Conservation (phyloP, 306 rosid species). For the Lathyrus sativus region DNA sequence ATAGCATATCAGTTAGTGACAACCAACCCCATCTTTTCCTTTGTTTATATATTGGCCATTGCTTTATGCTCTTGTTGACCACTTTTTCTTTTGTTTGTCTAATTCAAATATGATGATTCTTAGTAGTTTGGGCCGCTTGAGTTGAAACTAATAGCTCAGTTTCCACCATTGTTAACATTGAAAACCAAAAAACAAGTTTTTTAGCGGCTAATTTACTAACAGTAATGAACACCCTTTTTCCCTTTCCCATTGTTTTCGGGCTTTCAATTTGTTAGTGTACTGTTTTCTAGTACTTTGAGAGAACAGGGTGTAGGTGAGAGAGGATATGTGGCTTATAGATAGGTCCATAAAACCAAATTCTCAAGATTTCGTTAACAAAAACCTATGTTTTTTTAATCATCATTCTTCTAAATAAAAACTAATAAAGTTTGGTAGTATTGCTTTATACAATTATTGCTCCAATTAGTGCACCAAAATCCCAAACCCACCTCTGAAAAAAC, state of each 20-base stretch:
- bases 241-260: conserved; percentile 35
- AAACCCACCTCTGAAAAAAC: too few species aligned
- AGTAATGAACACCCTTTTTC: conserved; percentile 24
- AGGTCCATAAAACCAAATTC: conserved; percentile 41
- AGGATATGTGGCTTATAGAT: conserved; percentile 39
- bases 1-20: conserved; percentile 56
- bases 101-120: conserved; percentile 39
- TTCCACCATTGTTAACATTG: background rate
- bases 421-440: too few species aligned
- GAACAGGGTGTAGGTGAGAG: too few species aligned
- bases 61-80: conserved; percentile 66
- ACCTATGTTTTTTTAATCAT: conserved; percentile 54
- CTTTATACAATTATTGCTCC: too few species aligned
- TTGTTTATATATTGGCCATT: conserved; percentile 33
- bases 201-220: conserved; percentile 33
- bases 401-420: conserved; percentile 60
- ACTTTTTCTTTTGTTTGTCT: conserved; percentile 55
- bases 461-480: too few species aligned
- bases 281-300: conserved; percentile 32
- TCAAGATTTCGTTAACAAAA: conserved; percentile 43
- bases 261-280: conserved; percentile 35
- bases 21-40: conserved; percentile 49
- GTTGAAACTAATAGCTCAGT: conserved; percentile 29
- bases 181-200: background rate
- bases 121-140: conserved; percentile 41